These are phyloP conservation scores for Ascocoryne sarcoides DNA, from an alignment of 2,329 filamentous ascomycete species.

Conservation along the genomic window DNA sequence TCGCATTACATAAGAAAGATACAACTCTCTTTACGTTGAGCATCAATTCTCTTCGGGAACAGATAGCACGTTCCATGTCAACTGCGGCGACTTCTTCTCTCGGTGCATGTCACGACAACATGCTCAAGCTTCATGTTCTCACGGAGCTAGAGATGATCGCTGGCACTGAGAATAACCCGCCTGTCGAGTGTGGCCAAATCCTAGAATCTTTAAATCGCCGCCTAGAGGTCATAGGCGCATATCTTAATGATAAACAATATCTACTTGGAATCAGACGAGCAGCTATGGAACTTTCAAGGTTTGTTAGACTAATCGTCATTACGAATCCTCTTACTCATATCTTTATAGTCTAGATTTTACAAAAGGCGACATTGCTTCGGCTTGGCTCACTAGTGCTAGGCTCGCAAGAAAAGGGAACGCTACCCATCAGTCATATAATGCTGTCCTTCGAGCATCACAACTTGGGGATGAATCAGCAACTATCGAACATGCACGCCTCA, in stretches of 20 bases:
- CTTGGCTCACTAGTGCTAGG: slow-evolving; percentile 79
- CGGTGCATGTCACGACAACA: slow-evolving; percentile 72
- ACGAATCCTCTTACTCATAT: slow-evolving; percentile 26
- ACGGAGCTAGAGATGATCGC: slow-evolving; percentile 78
- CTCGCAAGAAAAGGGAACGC: slow-evolving; percentile 80
- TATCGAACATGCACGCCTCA: slow-evolving; percentile 84
- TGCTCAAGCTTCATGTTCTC: slow-evolving; percentile 79
- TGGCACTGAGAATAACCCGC: slow-evolving; percentile 28
- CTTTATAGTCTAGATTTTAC: slow-evolving; percentile 42
- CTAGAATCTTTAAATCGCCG: slow-evolving; percentile 59
- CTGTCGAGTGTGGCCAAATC: slow-evolving; percentile 27
- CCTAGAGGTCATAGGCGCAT: slow-evolving; percentile 83
- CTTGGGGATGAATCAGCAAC: slow-evolving; percentile 80
- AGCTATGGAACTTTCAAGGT: slow-evolving; percentile 72
- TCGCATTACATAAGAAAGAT: slow-evolving; percentile 47
- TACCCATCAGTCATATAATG: slow-evolving; percentile 83
- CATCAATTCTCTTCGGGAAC: slow-evolving; percentile 58
- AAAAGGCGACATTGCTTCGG: slow-evolving; percentile 65
- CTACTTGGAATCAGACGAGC: slow-evolving; percentile 78
- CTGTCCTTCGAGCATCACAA: slow-evolving; percentile 78
- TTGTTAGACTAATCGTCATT: slow-evolving; percentile 26
- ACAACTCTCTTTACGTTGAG: slow-evolving; percentile 43
- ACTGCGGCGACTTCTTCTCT: slow-evolving; percentile 70
- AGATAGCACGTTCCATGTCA: slow-evolving; percentile 66
- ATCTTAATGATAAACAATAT: slow-evolving; percentile 89